Base-by-base conservation (phyloP, 2,329 filamentous ascomycete species). In the Beauveria sp. region DNA sequence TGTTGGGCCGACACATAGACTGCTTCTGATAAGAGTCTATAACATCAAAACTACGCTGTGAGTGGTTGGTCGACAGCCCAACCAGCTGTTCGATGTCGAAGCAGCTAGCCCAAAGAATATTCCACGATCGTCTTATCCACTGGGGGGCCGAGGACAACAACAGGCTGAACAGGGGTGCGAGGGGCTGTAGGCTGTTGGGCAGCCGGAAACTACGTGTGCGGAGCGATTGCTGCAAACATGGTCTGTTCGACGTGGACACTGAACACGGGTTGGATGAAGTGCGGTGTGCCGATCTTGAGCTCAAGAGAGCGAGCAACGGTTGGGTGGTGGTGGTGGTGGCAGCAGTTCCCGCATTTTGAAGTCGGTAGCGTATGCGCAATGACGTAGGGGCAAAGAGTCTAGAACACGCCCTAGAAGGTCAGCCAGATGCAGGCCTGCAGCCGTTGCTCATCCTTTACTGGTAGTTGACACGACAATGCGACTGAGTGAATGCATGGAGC, bases 241-340 rank as follows among this genome's bases (percentile, higher is more conserved):
- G 46, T n/a, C 18, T 37, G 41, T 41, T 57, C 30, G 46, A 57
- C 44, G 55, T 48, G 1, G 56, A 52, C 56, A 52, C 34, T 47
- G 37, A 40, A 24, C 55, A 59, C 46, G 24, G 34, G 24, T 9
- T 56, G n/a, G n/a, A 18, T 24, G 44, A 51, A 52, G 56, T 43
- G 47, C 56, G 56, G 46, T 59, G 56, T 59, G 56, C 37, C 47
- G 56, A 59, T 59, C 56, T 58, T 24, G 28, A 52, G 37, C 47
- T 37, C n/a, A 37, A 14, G 22, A 22, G 46, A 51, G 55, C 47
- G 37, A 44, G 47, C 47, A 48, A 52, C 47, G 47, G 56, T 44
- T n/a, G 24, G 46, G 37, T 26, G 28, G 55, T 28, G 12, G 43
- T 16, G 30, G 44, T 50, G 44, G 55, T 43, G 46, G 44, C 28